A percentile compares a stretch with the other conserved stretches of the same genome.
phyloP scores from a whole-genome alignment of 192 early-diverging fungal genomes.

The Umbelopsis vinacea region DNA sequence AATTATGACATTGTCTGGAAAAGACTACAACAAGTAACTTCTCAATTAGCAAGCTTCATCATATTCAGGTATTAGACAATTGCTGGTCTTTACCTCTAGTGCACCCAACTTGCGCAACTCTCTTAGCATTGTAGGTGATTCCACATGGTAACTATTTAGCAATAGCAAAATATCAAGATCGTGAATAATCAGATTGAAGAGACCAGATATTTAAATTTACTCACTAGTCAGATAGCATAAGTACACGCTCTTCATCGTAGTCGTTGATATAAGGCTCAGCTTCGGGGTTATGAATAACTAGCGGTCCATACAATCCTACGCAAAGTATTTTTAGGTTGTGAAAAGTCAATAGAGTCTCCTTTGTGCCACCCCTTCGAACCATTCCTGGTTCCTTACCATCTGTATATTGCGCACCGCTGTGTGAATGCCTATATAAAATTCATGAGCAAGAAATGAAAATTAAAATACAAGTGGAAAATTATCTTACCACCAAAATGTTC shows the following conservation, averaged over 20 bases:
- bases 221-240: slow-evolving; percentile 65
- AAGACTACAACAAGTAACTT: slow-evolving; percentile 51
- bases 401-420: slow-evolving; percentile 65
- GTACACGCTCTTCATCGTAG: slow-evolving; percentile 62
- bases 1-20: slow-evolving; percentile 63
- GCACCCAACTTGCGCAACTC: slow-evolving; percentile 10
- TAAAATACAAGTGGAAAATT: too few relatives aligned
- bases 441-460: background rate
- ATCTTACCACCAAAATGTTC: slow-evolving; percentile 14
- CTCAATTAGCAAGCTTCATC: background rate
- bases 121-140: slow-evolving; percentile 1
- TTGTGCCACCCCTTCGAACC: background rate
- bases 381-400: slow-evolving; percentile 48
- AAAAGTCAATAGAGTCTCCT: background rate
- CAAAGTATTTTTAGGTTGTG: background rate
- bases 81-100: slow-evolving; percentile 55
- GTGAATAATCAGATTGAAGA: background rate
- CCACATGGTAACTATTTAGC: slow-evolving; percentile 11
- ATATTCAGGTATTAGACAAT: slow-evolving; percentile 41
- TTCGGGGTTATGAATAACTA: slow-evolving; percentile 61
- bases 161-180: too few relatives aligned
- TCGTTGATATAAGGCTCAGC: slow-evolving; percentile 40
- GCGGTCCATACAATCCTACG: slow-evolving; percentile 51
- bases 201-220: background rate
- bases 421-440: slow-evolving; percentile 55